A percentile compares a stretch with the other conserved stretches of the same genome.
These are phyloP conservation scores for Boletus huronensis DNA, from an alignment of 768 basidiomycete genomes.

Conservation along the genomic window DNA sequence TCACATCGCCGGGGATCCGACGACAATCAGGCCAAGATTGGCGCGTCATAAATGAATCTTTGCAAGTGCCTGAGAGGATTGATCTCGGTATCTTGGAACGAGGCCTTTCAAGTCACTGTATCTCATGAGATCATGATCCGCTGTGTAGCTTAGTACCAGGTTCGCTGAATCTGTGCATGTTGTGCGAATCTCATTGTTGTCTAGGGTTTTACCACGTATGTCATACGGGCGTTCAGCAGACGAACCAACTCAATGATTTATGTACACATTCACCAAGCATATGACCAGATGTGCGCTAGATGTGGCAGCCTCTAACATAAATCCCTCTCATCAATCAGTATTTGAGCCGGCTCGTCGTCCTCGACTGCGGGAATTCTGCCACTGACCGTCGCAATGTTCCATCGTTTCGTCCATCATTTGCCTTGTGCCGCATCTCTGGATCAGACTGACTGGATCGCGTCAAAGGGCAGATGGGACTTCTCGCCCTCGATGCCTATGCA, in stretches of 20 bases:
- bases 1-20: not conserved
- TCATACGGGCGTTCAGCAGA: not conserved
- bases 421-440: not conserved
- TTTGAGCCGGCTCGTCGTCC: not conserved
- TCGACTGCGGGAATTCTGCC: conserved; percentile 3
- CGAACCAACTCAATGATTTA: not conserved
- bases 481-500: conserved; percentile 8
- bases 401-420: not conserved
- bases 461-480: not conserved
- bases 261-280: not conserved
- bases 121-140: conserved; percentile 15
- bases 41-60: not conserved
- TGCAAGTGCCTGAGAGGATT: not conserved
- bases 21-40: not conserved
- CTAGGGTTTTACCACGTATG: not conserved
- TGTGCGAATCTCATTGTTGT: not conserved
- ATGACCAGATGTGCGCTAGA: not conserved
- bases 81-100: not conserved
- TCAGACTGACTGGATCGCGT: not conserved
- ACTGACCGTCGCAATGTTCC: not conserved
- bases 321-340: not conserved
- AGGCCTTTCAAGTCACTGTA: not conserved
- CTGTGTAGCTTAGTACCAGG: not conserved
- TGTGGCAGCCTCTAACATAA: not conserved
- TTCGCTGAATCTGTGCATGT: not conserved